Conservation (phyloP, 2,329 filamentous ascomycete genomes). For the Fusarium guadeloupense region DNA sequence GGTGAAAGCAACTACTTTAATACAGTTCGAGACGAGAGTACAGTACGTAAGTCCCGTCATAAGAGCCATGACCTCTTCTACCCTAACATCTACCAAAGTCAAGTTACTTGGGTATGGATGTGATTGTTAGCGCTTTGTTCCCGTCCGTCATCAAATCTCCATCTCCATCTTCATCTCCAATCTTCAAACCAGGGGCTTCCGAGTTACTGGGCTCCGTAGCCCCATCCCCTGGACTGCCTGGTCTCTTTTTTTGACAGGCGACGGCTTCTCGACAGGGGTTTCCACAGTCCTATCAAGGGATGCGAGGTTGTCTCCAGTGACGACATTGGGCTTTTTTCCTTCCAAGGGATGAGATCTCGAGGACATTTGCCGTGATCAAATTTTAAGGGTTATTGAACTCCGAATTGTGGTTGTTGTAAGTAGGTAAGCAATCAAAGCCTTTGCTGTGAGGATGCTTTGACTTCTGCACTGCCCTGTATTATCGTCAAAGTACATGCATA, state of each 20-base stretch:
- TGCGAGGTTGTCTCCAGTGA: conserved; percentile 30
- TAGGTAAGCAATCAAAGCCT: conserved; percentile 20
- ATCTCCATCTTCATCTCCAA: conserved; percentile 34
- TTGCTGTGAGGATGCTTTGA: not conserved
- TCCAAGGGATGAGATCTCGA: not conserved
- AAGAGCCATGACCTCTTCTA: conserved; percentile 12
- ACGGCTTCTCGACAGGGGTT: conserved; percentile 32
- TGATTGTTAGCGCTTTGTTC: conserved; percentile 3
- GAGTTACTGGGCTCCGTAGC: conserved; percentile 6
- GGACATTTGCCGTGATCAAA: not conserved
- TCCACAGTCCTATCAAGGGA: conserved; percentile 27
- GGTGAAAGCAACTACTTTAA: conserved; percentile 23
- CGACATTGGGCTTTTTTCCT: conserved; percentile 20
- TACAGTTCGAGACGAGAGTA: not conserved
- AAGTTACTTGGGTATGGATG: conserved; percentile 6
- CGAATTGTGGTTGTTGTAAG: conserved; percentile 1
- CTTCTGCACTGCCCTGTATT: conserved; percentile 19
- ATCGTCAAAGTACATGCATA: conserved; percentile 25
- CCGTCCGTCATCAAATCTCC: conserved; percentile 32
- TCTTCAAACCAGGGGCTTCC: conserved; percentile 34
- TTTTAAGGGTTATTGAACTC: not conserved
- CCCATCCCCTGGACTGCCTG: conserved; percentile 24
- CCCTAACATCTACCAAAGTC: conserved; percentile 10
- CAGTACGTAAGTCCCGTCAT: conserved; percentile 1
- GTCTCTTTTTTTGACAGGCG: conserved; percentile 33